A percentile compares a stretch with the other conserved stretches of the same genome.
Conservation (phyloP, 202 grass and related monocot species). For the Elaeis oleifera region DNA sequence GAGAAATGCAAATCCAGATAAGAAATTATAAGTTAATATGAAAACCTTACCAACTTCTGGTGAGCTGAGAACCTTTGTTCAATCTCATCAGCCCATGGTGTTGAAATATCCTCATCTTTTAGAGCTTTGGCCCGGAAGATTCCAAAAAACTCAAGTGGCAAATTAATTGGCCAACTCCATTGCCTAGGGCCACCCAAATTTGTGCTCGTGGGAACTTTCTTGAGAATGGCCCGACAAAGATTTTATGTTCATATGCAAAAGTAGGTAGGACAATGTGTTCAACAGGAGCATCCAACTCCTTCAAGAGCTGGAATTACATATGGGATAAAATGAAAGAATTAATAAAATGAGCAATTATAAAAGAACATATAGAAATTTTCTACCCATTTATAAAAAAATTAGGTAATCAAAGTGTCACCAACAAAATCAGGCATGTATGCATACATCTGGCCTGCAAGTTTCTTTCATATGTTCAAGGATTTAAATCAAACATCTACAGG, state of each 20-base stretch:
- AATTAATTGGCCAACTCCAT: constrained; percentile 97
- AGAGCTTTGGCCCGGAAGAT: constrained; percentile 75
- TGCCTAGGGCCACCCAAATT: constrained; percentile 89
- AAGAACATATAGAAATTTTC: too few species aligned
- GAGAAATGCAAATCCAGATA: background rate
- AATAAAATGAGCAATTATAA: background rate
- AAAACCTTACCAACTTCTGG: constrained; percentile 74
- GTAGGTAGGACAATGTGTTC: constrained; percentile 91
- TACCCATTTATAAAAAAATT: too few species aligned
- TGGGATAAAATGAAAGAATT: background rate
- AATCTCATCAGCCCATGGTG: constrained; percentile 79
- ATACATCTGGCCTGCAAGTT: too few species aligned
- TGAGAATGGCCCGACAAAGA: constrained; percentile 92
- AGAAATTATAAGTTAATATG: constrained; percentile 3
- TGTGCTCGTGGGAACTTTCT: constrained; percentile 83
- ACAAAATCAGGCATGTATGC: too few species aligned
- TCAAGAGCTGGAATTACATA: constrained; percentile 44
- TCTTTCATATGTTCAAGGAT: too few species aligned
- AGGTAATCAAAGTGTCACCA: too few species aligned
- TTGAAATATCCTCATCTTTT: constrained; percentile 56
- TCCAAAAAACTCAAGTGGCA: constrained; percentile 92
- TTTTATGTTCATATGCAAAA: constrained; percentile 98
- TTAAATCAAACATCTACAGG: too few species aligned
- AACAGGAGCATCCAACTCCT: constrained; percentile 86
- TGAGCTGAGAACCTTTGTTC: constrained; percentile 90